Percentiles rank a stretch among this genome's conserved stretches.
These are phyloP conservation scores for Diaporthe citrichinensis DNA, from an alignment of 2,329 filamentous ascomycete genomes.

Conservation along the genomic window DNA sequence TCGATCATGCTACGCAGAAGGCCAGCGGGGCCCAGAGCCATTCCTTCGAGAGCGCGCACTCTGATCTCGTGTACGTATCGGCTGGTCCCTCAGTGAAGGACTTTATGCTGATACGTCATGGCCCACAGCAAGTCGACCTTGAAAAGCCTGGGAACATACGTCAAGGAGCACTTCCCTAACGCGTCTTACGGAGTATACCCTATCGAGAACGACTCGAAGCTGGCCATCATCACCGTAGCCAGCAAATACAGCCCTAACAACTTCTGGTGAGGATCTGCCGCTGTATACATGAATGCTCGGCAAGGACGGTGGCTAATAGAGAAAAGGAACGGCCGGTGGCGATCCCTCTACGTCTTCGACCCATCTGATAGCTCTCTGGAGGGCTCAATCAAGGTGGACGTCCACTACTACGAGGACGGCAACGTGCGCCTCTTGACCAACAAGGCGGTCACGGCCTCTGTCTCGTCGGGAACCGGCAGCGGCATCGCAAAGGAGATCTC, in stretches of 20 bases:
- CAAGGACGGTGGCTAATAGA: conserved; percentile 8
- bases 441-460: conserved; percentile 76
- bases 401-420: conserved; percentile 99
- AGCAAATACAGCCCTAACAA: conserved; percentile 99
- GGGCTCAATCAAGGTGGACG: conserved; percentile 90
- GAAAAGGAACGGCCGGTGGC: conserved; percentile 93
- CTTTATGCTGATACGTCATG: conserved; percentile 25
- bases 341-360: conserved; percentile 85
- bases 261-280: conserved; percentile 78
- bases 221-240: conserved; percentile 88
- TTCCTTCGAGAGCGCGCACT: conserved; percentile 80
- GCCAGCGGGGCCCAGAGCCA: conserved; percentile 87
- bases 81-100: not conserved
- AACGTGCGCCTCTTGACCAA: conserved; percentile 95
- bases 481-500: conserved; percentile 86
- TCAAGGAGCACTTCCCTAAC: conserved; percentile 89
- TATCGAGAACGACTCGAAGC: conserved; percentile 78
- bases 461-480: conserved; percentile 74
- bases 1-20: conserved; percentile 88
- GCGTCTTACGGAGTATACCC: conserved; percentile 88
- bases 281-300: not conserved
- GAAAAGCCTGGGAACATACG: conserved; percentile 82
- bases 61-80: conserved; percentile 80
- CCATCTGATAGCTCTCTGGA: conserved; percentile 77
- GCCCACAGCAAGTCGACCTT: conserved; percentile 81